Conservation (phyloP, 2,329 filamentous ascomycete genomes). For the Graphilbum fragrans region DNA sequence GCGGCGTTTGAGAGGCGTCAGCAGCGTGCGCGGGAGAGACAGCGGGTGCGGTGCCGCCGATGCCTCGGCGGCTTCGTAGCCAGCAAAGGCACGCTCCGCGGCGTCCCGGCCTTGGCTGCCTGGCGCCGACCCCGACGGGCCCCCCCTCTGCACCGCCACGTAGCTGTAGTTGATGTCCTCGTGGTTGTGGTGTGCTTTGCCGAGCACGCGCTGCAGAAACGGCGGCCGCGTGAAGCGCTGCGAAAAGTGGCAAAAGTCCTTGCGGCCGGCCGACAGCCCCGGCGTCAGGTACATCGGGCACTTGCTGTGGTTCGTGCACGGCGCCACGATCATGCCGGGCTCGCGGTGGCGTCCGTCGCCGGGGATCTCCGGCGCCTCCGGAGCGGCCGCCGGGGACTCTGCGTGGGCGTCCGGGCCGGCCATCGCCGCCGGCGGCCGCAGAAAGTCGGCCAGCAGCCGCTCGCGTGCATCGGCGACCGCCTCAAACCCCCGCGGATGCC, state of each 20-base stretch:
- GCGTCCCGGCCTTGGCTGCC: conserved; percentile 42
- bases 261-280: conserved; percentile 60
- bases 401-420: not conserved
- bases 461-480: conserved; percentile 76
- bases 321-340: conserved; percentile 52
- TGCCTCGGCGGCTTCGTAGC: conserved; percentile 44
- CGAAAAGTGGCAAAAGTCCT: conserved; percentile 82
- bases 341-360: conserved; percentile 26
- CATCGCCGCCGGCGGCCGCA: conserved; percentile 27
- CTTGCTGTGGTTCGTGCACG: conserved; percentile 76
- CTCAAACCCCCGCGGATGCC: conserved; percentile 83
- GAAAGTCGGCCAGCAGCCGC: conserved; percentile 63
- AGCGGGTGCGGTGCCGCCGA: conserved; percentile 38
- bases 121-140: conserved; percentile 15
- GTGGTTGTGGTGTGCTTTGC: conserved; percentile 60
- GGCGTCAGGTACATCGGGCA: conserved; percentile 80
- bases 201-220: conserved; percentile 68
- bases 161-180: conserved; percentile 91
- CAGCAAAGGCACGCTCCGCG: conserved; percentile 60
- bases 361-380: not conserved
- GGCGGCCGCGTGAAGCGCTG: conserved; percentile 78
- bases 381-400: conserved; percentile 32
- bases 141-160: conserved; percentile 68
- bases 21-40: conserved; percentile 64
- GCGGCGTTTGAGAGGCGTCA: conserved; percentile 73